These are phyloP conservation scores for Cladosporium sphaerospermum DNA, from an alignment of 2,329 filamentous ascomycete species.

Conservation along the genomic window DNA sequence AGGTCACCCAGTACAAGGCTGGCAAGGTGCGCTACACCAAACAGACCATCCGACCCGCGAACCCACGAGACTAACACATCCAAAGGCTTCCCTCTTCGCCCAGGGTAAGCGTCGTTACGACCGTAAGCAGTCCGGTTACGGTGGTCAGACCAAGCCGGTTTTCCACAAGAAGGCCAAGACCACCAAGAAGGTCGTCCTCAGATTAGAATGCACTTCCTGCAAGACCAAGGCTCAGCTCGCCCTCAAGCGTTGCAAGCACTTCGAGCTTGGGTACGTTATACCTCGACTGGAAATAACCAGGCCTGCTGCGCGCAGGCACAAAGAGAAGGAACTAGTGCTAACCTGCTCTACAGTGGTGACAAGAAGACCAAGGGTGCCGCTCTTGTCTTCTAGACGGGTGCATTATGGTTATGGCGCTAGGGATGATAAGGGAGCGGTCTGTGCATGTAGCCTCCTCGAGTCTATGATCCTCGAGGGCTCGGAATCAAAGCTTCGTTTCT, in stretches of 20 bases:
- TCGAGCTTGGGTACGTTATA: constrained; percentile 86
- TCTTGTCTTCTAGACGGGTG: constrained; percentile 77
- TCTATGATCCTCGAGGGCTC: constrained; percentile 11
- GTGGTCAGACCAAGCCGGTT: constrained; percentile 99
- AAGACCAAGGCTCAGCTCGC: constrained; percentile 98
- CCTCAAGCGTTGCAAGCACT: constrained; percentile 99
- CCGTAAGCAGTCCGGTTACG: constrained; percentile 98
- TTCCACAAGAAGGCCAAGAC: constrained; percentile 99
- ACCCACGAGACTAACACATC: constrained; percentile 12
- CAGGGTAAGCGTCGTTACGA: constrained; percentile 99
- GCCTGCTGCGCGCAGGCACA: not conserved
- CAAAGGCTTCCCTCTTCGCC: constrained; percentile 79
- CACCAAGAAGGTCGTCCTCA: constrained; percentile 99
- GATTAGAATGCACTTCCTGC: constrained; percentile 95
- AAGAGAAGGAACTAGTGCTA: constrained; percentile 36
- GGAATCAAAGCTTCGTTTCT: constrained; percentile 12
- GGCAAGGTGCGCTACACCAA: constrained; percentile 60
- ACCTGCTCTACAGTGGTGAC: constrained; percentile 69
- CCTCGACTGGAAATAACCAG: not conserved
- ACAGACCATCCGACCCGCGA: not conserved
- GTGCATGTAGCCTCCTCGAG: constrained; percentile 11
- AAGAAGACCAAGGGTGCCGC: constrained; percentile 99
- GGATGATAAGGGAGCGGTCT: constrained; percentile 12
- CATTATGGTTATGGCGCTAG: constrained; percentile 10
- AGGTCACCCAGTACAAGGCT: constrained; percentile 94